phyloP scores from a whole-genome alignment of 2,329 filamentous ascomycete genomes.

The Diaporthe longicolla region DNA sequence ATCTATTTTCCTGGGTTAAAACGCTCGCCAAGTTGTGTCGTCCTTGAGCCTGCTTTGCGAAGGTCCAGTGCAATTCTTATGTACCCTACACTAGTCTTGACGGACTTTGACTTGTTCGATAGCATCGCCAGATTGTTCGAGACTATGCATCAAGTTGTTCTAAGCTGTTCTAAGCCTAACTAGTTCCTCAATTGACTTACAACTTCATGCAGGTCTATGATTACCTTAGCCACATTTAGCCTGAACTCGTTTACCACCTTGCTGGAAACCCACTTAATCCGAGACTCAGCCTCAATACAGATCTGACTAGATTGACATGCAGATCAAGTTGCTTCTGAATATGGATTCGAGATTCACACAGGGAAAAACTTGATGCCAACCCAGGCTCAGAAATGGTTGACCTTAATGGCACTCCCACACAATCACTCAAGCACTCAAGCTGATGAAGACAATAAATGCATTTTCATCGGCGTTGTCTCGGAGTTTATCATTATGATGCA shows the following conservation, averaged over 20 bases:
- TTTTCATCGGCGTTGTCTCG: constrained; percentile 4
- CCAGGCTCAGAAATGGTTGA: not conserved
- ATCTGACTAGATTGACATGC: not conserved
- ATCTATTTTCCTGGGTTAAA: not conserved
- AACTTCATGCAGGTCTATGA: not conserved
- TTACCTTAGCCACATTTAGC: constrained; percentile 9
- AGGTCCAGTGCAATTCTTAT: not conserved
- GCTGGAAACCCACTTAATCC: constrained; percentile 8
- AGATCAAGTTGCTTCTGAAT: not conserved
- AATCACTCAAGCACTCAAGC: not conserved
- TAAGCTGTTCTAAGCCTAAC: too few relatives aligned
- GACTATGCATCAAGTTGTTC: not conserved
- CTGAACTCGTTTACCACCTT: not conserved
- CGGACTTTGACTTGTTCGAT: not conserved
- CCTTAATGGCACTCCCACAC: not conserved
- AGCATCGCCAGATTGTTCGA: too few relatives aligned
- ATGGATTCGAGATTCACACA: not conserved
- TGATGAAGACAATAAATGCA: not conserved
- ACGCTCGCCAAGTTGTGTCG: not conserved
- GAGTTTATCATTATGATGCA: not conserved
- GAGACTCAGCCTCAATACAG: not conserved
- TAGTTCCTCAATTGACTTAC: not conserved
- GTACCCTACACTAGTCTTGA: not conserved
- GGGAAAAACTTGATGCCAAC: not conserved
- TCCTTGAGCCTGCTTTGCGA: not conserved